Conservation (phyloP, 2,329 filamentous ascomycete species). For the Ilyonectria mors-panacis region DNA sequence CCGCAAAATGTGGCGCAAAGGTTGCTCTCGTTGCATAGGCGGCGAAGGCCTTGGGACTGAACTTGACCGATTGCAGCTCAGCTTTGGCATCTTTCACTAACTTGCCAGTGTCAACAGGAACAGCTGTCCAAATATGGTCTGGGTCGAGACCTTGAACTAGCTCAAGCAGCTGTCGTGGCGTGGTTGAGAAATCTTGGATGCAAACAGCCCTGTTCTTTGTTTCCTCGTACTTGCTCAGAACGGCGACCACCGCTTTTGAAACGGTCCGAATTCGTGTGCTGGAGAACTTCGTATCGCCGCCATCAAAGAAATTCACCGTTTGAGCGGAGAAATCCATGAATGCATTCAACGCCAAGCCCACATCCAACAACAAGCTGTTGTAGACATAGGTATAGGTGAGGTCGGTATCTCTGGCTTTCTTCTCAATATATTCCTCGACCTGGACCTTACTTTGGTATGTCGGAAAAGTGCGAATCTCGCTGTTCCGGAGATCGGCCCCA, state of each 20-base stretch:
- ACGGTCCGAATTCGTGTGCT: neutral
- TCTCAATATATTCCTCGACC: slow-evolving; percentile 20
- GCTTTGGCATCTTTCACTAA: slow-evolving; percentile 13
- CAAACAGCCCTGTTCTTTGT: slow-evolving; percentile 24
- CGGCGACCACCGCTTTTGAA: slow-evolving; percentile 13
- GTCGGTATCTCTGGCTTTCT: neutral
- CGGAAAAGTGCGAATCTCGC: slow-evolving; percentile 12
- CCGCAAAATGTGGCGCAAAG: slow-evolving; percentile 15
- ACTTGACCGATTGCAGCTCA: slow-evolving; percentile 21
- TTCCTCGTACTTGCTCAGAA: slow-evolving; percentile 10
- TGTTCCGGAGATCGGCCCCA: slow-evolving; percentile 20
- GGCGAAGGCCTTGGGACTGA: slow-evolving; percentile 22
- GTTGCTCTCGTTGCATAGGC: slow-evolving; percentile 22
- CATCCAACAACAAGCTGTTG: slow-evolving; percentile 17
- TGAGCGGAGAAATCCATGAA: slow-evolving; percentile 16
- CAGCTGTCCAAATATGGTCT: slow-evolving; percentile 9
- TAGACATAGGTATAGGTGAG: slow-evolving; percentile 24
- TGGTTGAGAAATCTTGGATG: slow-evolving; percentile 17
- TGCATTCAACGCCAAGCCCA: slow-evolving; percentile 4
- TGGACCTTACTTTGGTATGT: slow-evolving; percentile 24
- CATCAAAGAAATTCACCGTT: slow-evolving; percentile 19
- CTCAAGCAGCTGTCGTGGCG: slow-evolving; percentile 12
- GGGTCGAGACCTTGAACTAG: slow-evolving; percentile 15
- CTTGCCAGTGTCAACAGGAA: neutral
- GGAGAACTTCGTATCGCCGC: slow-evolving; percentile 12